These are phyloP conservation scores for Dryas octopetala DNA, from an alignment of 306 rosid species.

Conservation along the genomic window DNA sequence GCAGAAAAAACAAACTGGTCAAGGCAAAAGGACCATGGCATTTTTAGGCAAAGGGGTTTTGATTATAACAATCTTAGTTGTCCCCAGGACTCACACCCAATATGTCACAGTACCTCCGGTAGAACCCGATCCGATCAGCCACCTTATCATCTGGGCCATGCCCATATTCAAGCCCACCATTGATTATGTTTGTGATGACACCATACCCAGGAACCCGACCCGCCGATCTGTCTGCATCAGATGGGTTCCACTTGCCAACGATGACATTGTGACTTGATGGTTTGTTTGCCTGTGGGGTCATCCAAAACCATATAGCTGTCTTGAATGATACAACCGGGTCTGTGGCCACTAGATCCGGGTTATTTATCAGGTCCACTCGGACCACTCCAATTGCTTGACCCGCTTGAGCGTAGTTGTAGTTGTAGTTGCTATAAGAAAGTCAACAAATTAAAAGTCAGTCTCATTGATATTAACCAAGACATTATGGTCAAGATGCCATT, in stretches of 20 bases:
- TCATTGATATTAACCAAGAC: too few relatives aligned
- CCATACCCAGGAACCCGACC: constrained; percentile 54
- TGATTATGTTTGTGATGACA: constrained; percentile 51
- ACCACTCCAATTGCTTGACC: constrained; percentile 51
- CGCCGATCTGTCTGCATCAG: constrained; percentile 35
- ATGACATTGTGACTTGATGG: constrained; percentile 69
- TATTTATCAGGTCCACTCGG: constrained; percentile 44
- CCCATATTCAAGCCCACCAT: constrained; percentile 55
- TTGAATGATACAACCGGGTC: constrained; percentile 51
- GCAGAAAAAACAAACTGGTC: too few relatives aligned
- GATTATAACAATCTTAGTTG: constrained; percentile 39
- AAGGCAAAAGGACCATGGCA: neutral
- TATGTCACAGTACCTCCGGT: constrained; percentile 33
- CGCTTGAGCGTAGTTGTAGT: constrained; percentile 60
- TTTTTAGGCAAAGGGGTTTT: constrained; percentile 27
- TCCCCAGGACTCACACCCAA: constrained; percentile 26
- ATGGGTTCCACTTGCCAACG: constrained; percentile 46
- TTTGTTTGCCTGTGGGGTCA: constrained; percentile 56
- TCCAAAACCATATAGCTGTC: constrained; percentile 78
- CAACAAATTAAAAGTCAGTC: neutral
- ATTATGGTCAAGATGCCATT: too few relatives aligned
- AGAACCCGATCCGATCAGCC: constrained; percentile 49
- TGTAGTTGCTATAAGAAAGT: constrained; percentile 43
- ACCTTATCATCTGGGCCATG: constrained; percentile 26
- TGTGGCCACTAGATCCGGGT: constrained; percentile 59